phyloP scores from a whole-genome alignment of 768 basidiomycete genomes.

The Termitomyces sp. region DNA sequence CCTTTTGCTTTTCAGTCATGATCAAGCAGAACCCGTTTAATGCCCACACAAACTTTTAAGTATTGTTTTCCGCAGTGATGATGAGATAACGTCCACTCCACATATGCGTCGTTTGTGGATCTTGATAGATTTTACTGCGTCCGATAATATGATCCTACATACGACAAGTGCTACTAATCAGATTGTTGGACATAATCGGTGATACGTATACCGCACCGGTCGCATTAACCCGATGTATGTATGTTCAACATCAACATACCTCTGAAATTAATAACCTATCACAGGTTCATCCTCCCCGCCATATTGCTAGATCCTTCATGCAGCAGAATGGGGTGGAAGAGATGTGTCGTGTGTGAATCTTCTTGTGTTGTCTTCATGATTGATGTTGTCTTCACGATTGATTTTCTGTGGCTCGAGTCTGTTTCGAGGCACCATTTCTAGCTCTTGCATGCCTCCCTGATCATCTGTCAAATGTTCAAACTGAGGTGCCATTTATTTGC shows the following conservation, averaged over 20 bases:
- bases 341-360: background rate
- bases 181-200: background rate
- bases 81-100: background rate
- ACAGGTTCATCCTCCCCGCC: background rate
- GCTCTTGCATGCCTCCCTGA: background rate
- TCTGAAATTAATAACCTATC: background rate
- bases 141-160: background rate
- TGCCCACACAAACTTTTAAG: background rate
- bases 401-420: background rate
- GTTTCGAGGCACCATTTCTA: background rate
- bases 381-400: background rate
- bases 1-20: background rate
- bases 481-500: too few relatives aligned
- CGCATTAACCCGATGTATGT: background rate
- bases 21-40: background rate
- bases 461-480: background rate
- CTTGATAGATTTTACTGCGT: background rate
- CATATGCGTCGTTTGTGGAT: background rate
- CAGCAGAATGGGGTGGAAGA: too few relatives aligned
- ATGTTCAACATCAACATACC: too few relatives aligned
- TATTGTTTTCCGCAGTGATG: background rate
- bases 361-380: background rate
- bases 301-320: too few relatives aligned
- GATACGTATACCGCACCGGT: background rate
- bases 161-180: too few relatives aligned